These are phyloP conservation scores for Pseudopediastrum boryanum DNA, from an alignment of 139 green algal genomes.

Conservation along the genomic window DNA sequence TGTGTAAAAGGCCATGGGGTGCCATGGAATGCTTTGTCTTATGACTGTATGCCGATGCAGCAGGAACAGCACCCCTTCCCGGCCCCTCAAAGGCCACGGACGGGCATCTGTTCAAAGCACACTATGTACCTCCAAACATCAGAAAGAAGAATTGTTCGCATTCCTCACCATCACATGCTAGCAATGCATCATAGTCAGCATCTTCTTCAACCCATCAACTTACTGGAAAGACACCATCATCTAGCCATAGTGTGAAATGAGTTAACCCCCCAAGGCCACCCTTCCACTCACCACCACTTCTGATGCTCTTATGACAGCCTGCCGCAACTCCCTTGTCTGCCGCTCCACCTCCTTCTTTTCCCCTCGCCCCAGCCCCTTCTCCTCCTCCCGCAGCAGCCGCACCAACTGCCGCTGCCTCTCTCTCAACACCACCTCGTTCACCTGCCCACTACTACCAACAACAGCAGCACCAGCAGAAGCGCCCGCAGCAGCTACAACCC, in stretches of 20 bases:
- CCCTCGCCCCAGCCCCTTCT: constrained; percentile 23
- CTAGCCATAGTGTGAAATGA: background rate
- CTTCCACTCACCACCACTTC: constrained; percentile 58
- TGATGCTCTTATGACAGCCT: constrained; percentile 56
- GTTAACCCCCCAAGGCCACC: background rate
- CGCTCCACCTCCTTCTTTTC: constrained; percentile 35
- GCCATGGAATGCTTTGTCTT: too few relatives aligned
- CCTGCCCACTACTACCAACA: constrained; percentile 10
- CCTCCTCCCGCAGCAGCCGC: constrained; percentile 1
- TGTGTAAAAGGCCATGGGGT: too few relatives aligned
- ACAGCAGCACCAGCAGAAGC: constrained; percentile 15
- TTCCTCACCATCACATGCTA: too few relatives aligned
- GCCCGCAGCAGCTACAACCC: background rate
- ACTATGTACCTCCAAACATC: too few relatives aligned
- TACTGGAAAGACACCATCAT: too few relatives aligned
- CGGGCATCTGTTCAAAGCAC: too few relatives aligned
- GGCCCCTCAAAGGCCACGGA: too few relatives aligned
- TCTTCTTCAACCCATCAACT: too few relatives aligned
- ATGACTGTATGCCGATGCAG: too few relatives aligned
- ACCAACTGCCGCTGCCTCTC: constrained; percentile 25
- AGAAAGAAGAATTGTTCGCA: too few relatives aligned
- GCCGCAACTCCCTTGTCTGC: constrained; percentile 49
- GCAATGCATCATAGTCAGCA: too few relatives aligned
- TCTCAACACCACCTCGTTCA: constrained; percentile 5
- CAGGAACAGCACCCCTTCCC: too few relatives aligned